phyloP scores from a whole-genome alignment of 768 basidiomycete species.

The Pleurotus eryngii region DNA sequence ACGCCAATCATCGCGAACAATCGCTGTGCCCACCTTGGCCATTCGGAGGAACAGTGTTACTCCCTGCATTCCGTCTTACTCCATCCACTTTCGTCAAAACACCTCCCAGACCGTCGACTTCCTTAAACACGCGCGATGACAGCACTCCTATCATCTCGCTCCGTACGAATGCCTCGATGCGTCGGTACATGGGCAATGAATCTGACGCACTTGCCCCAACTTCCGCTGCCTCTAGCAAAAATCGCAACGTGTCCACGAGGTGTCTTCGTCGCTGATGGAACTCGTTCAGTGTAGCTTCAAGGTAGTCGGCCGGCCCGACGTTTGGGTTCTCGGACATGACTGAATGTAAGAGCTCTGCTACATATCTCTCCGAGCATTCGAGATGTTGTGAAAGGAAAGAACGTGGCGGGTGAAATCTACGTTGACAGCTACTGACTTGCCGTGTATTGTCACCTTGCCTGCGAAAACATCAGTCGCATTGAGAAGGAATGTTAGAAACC shows the following conservation, averaged over 20 bases:
- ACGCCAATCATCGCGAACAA: not conserved
- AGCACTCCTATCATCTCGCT: conserved; percentile 55
- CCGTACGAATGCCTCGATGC: conserved; percentile 52
- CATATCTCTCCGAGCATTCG: conserved; percentile 76
- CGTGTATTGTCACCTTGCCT: conserved; percentile 68
- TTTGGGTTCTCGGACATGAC: conserved; percentile 67
- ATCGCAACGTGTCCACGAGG: conserved; percentile 67
- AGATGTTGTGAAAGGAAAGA: conserved; percentile 77
- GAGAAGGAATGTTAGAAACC: not conserved
- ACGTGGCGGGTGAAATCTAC: conserved; percentile 76
- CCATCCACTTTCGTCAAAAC: conserved; percentile 51
- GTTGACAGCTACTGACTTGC: conserved; percentile 70
- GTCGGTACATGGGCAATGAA: conserved; percentile 43
- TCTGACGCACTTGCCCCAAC: not conserved
- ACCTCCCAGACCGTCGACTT: conserved; percentile 58
- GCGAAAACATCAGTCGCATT: conserved; percentile 9
- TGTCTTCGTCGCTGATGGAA: conserved; percentile 70
- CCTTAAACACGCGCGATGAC: conserved; percentile 54
- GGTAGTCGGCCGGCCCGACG: conserved; percentile 46
- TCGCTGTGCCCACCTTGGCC: conserved; percentile 44
- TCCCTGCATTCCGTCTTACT: conserved; percentile 60
- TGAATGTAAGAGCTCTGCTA: conserved; percentile 64
- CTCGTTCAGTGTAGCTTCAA: conserved; percentile 65
- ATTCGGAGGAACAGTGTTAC: conserved; percentile 54
- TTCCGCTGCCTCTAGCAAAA: conserved; percentile 60